Evolutionary conservation across 352 stramenopile species (phyloP).

Genomic region (Phytophthora idaei): DNA sequence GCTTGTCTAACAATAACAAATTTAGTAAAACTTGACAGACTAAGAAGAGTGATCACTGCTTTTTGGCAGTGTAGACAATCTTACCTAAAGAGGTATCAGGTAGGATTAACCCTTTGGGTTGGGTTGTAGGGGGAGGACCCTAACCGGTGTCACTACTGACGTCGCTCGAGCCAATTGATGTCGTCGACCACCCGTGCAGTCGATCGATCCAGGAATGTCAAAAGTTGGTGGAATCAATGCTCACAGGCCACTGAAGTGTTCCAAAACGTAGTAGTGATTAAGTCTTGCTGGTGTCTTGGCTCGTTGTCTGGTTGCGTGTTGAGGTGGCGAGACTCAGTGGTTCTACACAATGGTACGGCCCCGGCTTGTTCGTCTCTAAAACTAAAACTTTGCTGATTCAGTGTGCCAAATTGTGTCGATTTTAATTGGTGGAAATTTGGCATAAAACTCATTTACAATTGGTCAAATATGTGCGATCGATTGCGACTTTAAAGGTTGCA

Average conservation of each 20-base stretch:
- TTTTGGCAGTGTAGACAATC: constrained; percentile 6
- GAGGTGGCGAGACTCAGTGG: constrained; percentile 26
- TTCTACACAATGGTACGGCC: constrained; percentile 15
- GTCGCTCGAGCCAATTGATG: constrained; percentile 21
- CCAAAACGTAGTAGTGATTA: constrained; percentile 11
- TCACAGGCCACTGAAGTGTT: not conserved
- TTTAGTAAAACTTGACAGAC: constrained; percentile 20
- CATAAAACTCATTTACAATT: not conserved
- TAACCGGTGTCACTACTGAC: constrained; percentile 11
- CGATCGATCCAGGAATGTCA: constrained; percentile 23
- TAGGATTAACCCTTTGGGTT: not conserved
- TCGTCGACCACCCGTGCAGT: constrained; percentile 28
- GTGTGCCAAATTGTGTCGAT: constrained; percentile 22
- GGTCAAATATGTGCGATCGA: constrained; percentile 19
- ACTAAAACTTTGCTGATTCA: constrained; percentile 25
- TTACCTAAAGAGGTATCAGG: constrained; percentile 3
- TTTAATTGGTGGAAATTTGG: constrained; percentile 25
- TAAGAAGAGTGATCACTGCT: constrained; percentile 24
- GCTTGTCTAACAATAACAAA: constrained; percentile 37
- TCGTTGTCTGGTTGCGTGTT: constrained; percentile 14
- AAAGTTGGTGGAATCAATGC: constrained; percentile 21
- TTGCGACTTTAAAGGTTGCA: constrained; percentile 29
- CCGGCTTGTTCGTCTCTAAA: constrained; percentile 23
- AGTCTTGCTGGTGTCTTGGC: constrained; percentile 21
- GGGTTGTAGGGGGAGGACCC: not conserved